Evolutionary conservation across 2,329 filamentous ascomycete genomes (phyloP), one percentile per base, ranked within the genome.

Genomic region (Stagonosporopsis rhizophila): DNA sequence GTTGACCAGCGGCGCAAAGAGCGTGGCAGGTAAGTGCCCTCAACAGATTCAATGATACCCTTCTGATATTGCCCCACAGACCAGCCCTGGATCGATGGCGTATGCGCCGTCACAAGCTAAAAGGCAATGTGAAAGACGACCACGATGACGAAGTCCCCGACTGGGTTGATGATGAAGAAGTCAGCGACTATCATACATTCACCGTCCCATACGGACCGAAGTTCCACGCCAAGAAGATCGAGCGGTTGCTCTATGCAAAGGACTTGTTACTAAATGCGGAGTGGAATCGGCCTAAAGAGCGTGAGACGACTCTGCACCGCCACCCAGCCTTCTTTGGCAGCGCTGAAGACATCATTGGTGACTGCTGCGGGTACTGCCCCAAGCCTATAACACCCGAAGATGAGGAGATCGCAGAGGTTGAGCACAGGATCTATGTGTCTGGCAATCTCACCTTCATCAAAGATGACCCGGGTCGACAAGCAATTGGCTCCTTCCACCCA

Each of bases 301-400:
- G 91, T n/a, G 80, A 87, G 23, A 88, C 93, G 1, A 86, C 91
- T 59, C 80, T 96, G 5, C 92, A 96, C 75, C 85, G 92, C 2
- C 92, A 96, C 67, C 91, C 92, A 3, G 90, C 89, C 12, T 96
- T 96, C 73, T 94, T 96, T 66, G 91, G 92, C 0, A 83, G 86
- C 27, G 86, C 89, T 0, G 53, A 52, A 9, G 89, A 95, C 74
- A 84, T 95, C 7, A 84, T 94, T 50, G 79, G 86, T 27, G 92
- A 96, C 70, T 96, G 92, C 73, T 96, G 92, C 70, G 91, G 90
- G 11, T 87, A 80, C 62, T 96, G 92, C 62, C 92, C 92, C 0
- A 75, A 83, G 41, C 85, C 91, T 0, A 73, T 80, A 4, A 93
- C 89, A 0, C 79, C 85, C 0, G 88, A 93, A 63, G 92, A 96